Conservation (phyloP, 352 stramenopile genomes). For the Phytophthora parvispora region DNA sequence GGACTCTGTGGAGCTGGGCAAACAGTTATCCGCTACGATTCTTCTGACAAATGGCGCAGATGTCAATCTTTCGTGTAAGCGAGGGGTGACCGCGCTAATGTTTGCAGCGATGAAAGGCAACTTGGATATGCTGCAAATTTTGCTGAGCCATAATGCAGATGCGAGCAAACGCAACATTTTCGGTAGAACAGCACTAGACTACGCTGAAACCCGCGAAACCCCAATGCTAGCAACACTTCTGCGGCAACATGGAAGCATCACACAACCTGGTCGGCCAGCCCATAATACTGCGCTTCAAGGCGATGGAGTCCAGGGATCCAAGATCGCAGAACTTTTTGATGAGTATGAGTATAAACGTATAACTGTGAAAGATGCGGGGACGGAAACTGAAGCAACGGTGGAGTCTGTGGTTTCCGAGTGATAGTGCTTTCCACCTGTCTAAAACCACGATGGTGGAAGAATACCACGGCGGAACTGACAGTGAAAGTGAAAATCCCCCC, state of each 20-base stretch:
- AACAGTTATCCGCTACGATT: neutral
- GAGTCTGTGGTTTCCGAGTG: neutral
- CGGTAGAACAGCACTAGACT: neutral
- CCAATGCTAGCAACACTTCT: neutral
- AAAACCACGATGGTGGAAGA: neutral
- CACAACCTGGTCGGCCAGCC: neutral
- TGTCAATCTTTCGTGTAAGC: neutral
- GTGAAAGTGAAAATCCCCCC: neutral
- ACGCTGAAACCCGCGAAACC: neutral
- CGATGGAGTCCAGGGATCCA: neutral
- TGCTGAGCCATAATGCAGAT: neutral
- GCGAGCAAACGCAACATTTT: neutral
- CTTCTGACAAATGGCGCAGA: neutral
- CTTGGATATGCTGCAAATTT: neutral
- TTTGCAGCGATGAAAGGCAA: neutral
- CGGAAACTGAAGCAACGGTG: neutral
- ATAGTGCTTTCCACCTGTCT: neutral
- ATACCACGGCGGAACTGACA: neutral
- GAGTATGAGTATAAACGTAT: neutral
- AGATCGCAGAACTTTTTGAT: neutral
- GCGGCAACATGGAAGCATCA: neutral
- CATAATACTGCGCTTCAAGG: neutral
- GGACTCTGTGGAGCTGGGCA: neutral
- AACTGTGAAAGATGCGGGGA: neutral
- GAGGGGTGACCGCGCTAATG: neutral